Percentiles rank a stretch among this genome's conserved stretches.
phyloP scores from a whole-genome alignment of 495 filamentous ascomycete genomes.

The Neurospora terricola region DNA sequence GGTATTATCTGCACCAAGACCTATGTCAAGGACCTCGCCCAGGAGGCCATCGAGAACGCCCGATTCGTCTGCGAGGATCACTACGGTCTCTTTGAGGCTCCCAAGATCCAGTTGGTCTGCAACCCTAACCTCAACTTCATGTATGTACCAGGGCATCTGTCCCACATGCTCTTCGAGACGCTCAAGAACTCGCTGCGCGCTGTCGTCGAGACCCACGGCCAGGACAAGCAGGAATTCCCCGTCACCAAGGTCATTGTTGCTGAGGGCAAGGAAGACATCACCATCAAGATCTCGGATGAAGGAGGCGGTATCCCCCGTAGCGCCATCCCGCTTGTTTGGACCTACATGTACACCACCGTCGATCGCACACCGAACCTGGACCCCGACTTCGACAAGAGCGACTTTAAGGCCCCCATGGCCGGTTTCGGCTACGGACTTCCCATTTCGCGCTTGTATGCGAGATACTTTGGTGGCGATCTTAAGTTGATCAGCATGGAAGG shows the following conservation, averaged over 20 bases:
- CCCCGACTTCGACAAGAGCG: conserved; percentile 96
- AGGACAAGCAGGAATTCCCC: conserved; percentile 90
- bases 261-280: conserved; percentile 96
- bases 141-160: conserved; percentile 96
- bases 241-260: conserved; percentile 95
- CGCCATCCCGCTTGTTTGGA: conserved; percentile 93
- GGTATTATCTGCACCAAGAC: conserved; percentile 99
- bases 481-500: conserved; percentile 99
- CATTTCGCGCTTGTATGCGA: conserved; percentile 84
- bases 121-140: conserved; percentile 90
- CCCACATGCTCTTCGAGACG: conserved; percentile 98
- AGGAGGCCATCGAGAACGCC: conserved; percentile 96
- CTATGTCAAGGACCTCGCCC: conserved; percentile 88
- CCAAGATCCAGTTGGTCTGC: conserved; percentile 93
- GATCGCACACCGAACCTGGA: conserved; percentile 91
- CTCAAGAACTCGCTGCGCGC: conserved; percentile 96
- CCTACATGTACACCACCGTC: conserved; percentile 99
- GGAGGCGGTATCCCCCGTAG: conserved; percentile 89
- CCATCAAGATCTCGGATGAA: conserved; percentile 94
- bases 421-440: conserved; percentile 95
- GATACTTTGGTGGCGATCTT: conserved; percentile 94
- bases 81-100: conserved; percentile 94
- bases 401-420: conserved; percentile 99
- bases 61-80: conserved; percentile 98
- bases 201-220: conserved; percentile 90